Conservation (phyloP, 1,284 basidiomycete genomes). For the Stygiomarasmius scandens region DNA sequence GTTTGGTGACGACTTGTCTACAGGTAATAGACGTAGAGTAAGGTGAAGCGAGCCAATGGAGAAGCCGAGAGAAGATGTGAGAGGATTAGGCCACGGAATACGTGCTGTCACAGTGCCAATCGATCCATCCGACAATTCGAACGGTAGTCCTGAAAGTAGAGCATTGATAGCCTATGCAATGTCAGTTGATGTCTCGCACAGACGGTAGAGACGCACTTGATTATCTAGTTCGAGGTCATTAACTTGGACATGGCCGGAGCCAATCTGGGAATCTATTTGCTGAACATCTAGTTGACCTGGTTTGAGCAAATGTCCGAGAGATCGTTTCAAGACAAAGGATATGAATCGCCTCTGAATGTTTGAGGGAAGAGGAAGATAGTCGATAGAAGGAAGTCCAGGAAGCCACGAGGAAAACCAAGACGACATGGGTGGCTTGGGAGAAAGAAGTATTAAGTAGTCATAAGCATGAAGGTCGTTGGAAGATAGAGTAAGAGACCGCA, state of each 20-base stretch:
- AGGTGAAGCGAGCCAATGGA: conserved; percentile 66
- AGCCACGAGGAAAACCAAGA: conserved; percentile 59
- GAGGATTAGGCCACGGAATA: conserved; percentile 76
- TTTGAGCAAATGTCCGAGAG: conserved; percentile 84
- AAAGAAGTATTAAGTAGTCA: background rate
- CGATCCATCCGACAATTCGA: conserved; percentile 71
- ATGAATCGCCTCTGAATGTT: conserved; percentile 88
- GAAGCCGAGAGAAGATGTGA: conserved; percentile 71
- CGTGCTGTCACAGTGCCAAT: conserved; percentile 75
- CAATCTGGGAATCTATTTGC: conserved; percentile 91
- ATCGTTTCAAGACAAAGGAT: conserved; percentile 84
- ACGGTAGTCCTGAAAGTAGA: conserved; percentile 67
- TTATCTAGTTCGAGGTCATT: conserved; percentile 81
- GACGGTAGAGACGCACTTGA: conserved; percentile 51
- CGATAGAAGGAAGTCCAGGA: conserved; percentile 60
- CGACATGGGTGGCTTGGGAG: conserved; percentile 26
- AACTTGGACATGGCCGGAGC: conserved; percentile 85
- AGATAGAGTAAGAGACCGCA: background rate
- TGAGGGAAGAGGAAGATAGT: conserved; percentile 71
- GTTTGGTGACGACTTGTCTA: conserved; percentile 20
- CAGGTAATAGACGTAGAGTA: conserved; percentile 54
- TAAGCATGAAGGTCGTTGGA: background rate
- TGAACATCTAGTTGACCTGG: conserved; percentile 86
- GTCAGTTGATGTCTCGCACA: background rate
- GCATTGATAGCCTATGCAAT: conserved; percentile 75